phyloP scores from a whole-genome alignment of 768 basidiomycete species.

The Podaxis carcinomalis region DNA sequence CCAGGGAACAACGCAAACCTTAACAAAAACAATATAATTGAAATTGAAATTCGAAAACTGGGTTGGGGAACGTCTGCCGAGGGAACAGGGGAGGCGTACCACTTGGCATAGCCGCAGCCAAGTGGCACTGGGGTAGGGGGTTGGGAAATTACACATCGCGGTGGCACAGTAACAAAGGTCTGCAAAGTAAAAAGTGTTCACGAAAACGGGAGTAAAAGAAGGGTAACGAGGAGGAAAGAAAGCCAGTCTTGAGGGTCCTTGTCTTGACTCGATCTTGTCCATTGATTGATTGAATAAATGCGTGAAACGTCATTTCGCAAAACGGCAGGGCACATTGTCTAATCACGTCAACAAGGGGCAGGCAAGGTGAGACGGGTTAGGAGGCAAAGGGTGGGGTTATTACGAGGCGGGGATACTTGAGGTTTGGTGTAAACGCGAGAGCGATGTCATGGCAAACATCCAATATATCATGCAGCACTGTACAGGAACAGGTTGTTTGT shows the following conservation, averaged over 20 bases:
- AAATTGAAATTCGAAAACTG: not conserved
- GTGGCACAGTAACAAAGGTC: not conserved
- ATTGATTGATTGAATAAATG: slow-evolving; percentile 9
- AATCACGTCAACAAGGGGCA: slow-evolving; percentile 3
- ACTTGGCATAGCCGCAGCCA: not conserved
- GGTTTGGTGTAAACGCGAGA: not conserved
- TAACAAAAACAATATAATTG: not conserved
- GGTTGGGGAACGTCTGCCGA: too few species aligned
- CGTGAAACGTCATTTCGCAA: slow-evolving; percentile 1
- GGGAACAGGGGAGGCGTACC: not conserved
- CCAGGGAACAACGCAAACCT: not conserved
- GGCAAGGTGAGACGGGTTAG: not conserved
- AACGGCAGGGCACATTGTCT: slow-evolving; percentile 3
- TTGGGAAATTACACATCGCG: not conserved
- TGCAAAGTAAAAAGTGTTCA: not conserved
- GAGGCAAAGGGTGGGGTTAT: not conserved
- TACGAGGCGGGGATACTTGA: not conserved
- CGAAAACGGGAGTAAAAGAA: not conserved
- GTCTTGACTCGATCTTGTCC: slow-evolving; percentile 9
- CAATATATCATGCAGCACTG: slow-evolving; percentile 54
- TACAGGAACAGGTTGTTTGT: slow-evolving; percentile 95
- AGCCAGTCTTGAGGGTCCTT: not conserved
- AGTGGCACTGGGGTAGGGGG: not conserved
- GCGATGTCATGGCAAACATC: slow-evolving; percentile 11
- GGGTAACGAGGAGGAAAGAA: not conserved